A percentile compares a stretch with the other conserved stretches of the same genome.
These are phyloP conservation scores for Polychytrium aggregatum DNA, from an alignment of 192 early-diverging fungal genomes.

Conservation along the genomic window DNA sequence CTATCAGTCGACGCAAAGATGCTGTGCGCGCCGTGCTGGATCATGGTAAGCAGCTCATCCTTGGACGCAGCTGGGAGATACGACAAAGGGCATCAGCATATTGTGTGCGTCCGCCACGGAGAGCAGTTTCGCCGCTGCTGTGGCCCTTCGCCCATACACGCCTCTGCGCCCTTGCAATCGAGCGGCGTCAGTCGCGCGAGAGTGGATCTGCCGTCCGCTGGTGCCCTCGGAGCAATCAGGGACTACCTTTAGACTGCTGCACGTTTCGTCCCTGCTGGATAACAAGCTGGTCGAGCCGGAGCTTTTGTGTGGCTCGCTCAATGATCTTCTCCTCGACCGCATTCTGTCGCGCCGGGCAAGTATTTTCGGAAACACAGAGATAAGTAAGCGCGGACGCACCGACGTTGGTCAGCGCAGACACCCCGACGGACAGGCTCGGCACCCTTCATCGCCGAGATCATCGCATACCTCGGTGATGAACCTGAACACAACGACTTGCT, in stretches of 20 bases:
- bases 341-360: constrained; percentile 38
- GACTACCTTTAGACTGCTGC: constrained; percentile 52
- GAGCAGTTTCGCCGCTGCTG: too few species aligned
- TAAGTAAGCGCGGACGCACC: too few species aligned
- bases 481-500: constrained; percentile 92
- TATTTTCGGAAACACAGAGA: too few species aligned
- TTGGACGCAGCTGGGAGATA: constrained; percentile 43
- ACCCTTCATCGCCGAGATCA: too few species aligned
- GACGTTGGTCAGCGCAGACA: too few species aligned
- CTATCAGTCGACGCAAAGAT: constrained; percentile 61
- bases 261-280: constrained; percentile 89
- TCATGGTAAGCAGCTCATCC: constrained; percentile 88
- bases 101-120: too few species aligned
- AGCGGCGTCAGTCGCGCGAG: too few species aligned
- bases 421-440: too few species aligned
- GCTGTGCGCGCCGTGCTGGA: constrained; percentile 85
- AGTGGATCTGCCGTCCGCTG: too few species aligned
- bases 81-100: background rate
- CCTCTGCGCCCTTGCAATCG: too few species aligned
- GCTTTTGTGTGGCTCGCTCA: constrained; percentile 93
- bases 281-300: constrained; percentile 93
- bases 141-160: too few species aligned
- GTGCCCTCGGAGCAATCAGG: too few species aligned
- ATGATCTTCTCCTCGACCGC: constrained; percentile 96
- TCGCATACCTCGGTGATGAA: constrained; percentile 77